Percentiles rank a stretch among this genome's conserved stretches.
These are phyloP conservation scores for Pseudomonodictys pantanalensis DNA, from an alignment of 495 filamentous ascomycete species.

Conservation along the genomic window DNA sequence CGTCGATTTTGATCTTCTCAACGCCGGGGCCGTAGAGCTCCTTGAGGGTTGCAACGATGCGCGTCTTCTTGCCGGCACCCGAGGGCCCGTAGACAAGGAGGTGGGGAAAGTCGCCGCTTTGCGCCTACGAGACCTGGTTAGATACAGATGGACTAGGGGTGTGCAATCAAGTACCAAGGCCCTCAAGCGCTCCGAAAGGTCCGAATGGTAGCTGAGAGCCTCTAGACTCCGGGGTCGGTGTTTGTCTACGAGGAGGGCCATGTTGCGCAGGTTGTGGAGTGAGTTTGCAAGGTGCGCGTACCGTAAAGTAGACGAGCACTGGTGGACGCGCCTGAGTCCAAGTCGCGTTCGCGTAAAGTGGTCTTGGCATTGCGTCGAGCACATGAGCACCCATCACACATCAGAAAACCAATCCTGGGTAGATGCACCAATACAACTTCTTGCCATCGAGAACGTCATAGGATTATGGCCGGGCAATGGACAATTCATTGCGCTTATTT, in stretches of 20 bases:
- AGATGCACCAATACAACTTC: too few species aligned
- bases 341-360: constrained; percentile 23
- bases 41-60: constrained; percentile 88
- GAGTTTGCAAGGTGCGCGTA: background rate
- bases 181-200: constrained; percentile 81
- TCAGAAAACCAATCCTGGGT: too few species aligned
- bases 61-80: constrained; percentile 95
- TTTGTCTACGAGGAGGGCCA: constrained; percentile 90
- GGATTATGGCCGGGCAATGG: too few species aligned
- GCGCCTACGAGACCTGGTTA: constrained; percentile 57
- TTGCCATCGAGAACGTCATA: too few species aligned
- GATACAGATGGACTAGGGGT: background rate
- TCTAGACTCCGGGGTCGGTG: constrained; percentile 88
- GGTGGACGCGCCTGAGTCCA: constrained; percentile 7
- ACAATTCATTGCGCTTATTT: too few species aligned
- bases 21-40: constrained; percentile 89
- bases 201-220: constrained; percentile 79
- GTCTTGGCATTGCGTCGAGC: constrained; percentile 1
- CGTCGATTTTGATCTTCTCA: constrained; percentile 96
- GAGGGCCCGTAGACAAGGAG: constrained; percentile 95
- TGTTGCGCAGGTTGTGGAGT: constrained; percentile 30
- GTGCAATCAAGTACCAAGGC: constrained; percentile 65
- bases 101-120: constrained; percentile 96
- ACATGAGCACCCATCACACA: too few species aligned
- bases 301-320: background rate